phyloP scores from a whole-genome alignment of 345 rosid species.

The Moringa oleifera region DNA sequence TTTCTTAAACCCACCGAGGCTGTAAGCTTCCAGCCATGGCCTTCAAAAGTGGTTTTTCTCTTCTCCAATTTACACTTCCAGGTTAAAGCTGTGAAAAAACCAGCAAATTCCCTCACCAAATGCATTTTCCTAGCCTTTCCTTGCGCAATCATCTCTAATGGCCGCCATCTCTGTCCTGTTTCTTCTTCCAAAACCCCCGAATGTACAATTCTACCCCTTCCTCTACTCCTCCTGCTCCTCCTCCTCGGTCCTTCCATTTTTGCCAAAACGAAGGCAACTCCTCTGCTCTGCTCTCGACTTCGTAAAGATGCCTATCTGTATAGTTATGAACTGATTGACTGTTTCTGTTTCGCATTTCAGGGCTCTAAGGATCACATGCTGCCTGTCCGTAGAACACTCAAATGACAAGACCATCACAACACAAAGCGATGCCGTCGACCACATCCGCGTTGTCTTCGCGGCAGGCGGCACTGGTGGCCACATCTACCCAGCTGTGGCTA shows the following conservation, averaged over 20 bases:
- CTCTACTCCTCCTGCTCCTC: conserved; percentile 13
- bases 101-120: neutral
- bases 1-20: no score
- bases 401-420: conserved; percentile 13
- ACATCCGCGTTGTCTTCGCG: conserved; percentile 51
- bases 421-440: conserved; percentile 5
- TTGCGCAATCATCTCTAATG: conserved; percentile 23
- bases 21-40: no score
- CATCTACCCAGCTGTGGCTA: conserved; percentile 69
- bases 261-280: conserved; percentile 15
- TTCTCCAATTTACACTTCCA: no score
- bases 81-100: neutral
- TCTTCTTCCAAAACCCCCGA: conserved; percentile 3
- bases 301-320: neutral
- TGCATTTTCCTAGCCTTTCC: neutral
- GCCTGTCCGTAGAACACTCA: conserved; percentile 31
- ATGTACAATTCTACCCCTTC: conserved; percentile 21
- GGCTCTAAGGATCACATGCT: conserved; percentile 16
- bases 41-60: no score
- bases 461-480: conserved; percentile 89
- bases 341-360: conserved; percentile 6
- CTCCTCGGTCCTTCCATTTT: conserved; percentile 10
- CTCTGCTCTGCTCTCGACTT: neutral
- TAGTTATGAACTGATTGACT: neutral
- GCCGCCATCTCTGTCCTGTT: conserved; percentile 18